phyloP scores from a whole-genome alignment of 768 basidiomycete species.

The Boletus speciosus region DNA sequence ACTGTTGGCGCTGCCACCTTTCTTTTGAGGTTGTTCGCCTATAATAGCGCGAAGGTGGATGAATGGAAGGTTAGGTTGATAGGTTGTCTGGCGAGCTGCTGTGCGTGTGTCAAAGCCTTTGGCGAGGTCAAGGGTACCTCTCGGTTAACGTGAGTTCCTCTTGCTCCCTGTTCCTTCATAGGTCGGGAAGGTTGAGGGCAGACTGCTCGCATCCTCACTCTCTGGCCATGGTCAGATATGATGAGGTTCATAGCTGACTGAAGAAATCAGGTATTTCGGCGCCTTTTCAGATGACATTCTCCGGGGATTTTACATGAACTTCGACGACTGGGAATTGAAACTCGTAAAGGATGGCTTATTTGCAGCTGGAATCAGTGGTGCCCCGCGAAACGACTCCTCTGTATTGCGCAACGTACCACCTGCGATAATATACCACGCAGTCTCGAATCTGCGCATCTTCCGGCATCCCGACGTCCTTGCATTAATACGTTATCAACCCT shows the following conservation, averaged over 20 bases:
- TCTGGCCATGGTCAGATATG: constrained; percentile 2
- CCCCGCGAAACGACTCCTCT: constrained; percentile 10
- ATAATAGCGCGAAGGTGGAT: constrained; percentile 53
- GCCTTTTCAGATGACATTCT: constrained; percentile 53
- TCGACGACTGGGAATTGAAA: constrained; percentile 64
- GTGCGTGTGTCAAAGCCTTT: constrained; percentile 65
- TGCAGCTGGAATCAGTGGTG: constrained; percentile 22
- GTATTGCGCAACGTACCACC: constrained; percentile 44
- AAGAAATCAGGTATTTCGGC: constrained; percentile 62
- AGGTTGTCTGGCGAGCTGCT: constrained; percentile 58
- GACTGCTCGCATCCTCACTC: constrained; percentile 6
- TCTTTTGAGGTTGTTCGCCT: constrained; percentile 79
- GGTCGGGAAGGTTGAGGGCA: constrained; percentile 4
- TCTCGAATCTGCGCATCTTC: constrained; percentile 60
- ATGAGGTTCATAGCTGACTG: constrained; percentile 11
- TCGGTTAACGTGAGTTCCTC: constrained; percentile 63
- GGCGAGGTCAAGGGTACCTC: constrained; percentile 63
- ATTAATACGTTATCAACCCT: constrained; percentile 25
- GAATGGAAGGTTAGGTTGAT: constrained; percentile 61
- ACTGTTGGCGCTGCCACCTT: constrained; percentile 73
- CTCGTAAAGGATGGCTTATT: constrained; percentile 49
- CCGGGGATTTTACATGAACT: constrained; percentile 54
- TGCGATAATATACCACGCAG: constrained; percentile 56
- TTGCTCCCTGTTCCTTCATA: not conserved
- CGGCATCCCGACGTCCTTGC: constrained; percentile 46